Evolutionary conservation across 2,329 filamentous ascomycete genomes (phyloP).

Genomic region (Fusarium palustre): DNA sequence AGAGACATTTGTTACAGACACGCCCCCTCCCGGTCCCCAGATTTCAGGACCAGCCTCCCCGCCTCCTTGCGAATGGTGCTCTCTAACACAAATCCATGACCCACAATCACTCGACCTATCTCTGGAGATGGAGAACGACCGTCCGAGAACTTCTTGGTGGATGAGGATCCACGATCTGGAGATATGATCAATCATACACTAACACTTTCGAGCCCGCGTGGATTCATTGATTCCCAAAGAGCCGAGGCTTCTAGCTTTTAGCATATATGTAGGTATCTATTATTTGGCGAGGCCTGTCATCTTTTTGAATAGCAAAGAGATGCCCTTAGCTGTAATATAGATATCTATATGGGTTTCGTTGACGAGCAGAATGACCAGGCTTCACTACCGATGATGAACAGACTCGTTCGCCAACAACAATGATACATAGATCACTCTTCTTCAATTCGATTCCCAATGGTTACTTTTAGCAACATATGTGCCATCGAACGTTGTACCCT

Average conservation of each 20-base stretch:
- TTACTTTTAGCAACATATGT: not conserved
- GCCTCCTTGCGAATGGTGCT: constrained; percentile 23
- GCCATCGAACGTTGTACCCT: not conserved
- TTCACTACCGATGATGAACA: not conserved
- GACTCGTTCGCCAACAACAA: not conserved
- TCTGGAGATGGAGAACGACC: not conserved
- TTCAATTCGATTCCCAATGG: not conserved
- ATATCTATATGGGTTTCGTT: not conserved
- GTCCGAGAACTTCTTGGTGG: not conserved
- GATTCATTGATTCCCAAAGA: not conserved
- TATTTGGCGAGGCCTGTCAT: too few relatives aligned
- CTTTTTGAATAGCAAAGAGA: too few relatives aligned
- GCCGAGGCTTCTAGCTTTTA: not conserved
- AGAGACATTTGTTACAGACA: constrained; percentile 21
- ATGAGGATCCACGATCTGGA: constrained; percentile 8
- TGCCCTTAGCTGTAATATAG: too few relatives aligned
- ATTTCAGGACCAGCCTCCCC: constrained; percentile 46
- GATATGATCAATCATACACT: constrained; percentile 8
- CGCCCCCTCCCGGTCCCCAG: constrained; percentile 40
- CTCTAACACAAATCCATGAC: not conserved
- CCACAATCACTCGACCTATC: not conserved
- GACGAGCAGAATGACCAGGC: not conserved
- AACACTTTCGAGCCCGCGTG: not conserved
- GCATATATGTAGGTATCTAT: too few relatives aligned
- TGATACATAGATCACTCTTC: not conserved